Base-by-base conservation (phyloP, 192 early-diverging fungal species). In the Spizellomyces punctatus region DNA sequence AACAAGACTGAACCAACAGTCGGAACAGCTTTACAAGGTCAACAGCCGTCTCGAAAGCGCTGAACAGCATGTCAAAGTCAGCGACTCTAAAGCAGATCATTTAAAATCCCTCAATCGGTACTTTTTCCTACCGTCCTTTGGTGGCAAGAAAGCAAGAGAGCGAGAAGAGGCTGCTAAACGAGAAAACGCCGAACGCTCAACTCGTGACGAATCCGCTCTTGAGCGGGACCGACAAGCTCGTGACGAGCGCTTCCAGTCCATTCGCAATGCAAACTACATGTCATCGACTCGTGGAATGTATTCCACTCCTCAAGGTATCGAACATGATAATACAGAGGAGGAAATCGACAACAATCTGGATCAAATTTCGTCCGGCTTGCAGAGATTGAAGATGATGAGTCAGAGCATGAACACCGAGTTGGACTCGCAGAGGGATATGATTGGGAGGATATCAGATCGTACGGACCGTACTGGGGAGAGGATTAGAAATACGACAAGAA, bases 271-370 rank as follows among this genome's bases (percentile, higher is more conserved):
- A 8, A 36, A 60, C 16, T 57, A 76, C 21, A 14, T 12, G 12
- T n/a, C 17, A 10, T 17, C 44, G n/a, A 16, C 36, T 16, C 16
- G 41, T 10, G 54, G 68, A 41, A 68, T 48, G 22, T 85, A 83
- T 58, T 76, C 76, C 42, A 85, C 82, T 16, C 81, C 84, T 12
- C 60, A 80, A 8, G 82, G 78, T 19, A 46, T 84, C 64, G 83
- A 83, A 36, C 43, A 81, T 17, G 84, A 83, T 59, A 78, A 77
- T 3, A 56, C 72, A 43, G 86, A 87, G 58, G 71, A 76, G 58
- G 86, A 87, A 66, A 83, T 85, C 66, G 86, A 87, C 63, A 44
- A 52, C 22, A 87, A 87, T 66, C 63, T 87, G 72, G 79, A 84
- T 60, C 79, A 85, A 71, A 67, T 87, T 7, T 68, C 64, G 41